Base-by-base conservation (phyloP, 345 rosid species). In the Murraya paniculata region DNA sequence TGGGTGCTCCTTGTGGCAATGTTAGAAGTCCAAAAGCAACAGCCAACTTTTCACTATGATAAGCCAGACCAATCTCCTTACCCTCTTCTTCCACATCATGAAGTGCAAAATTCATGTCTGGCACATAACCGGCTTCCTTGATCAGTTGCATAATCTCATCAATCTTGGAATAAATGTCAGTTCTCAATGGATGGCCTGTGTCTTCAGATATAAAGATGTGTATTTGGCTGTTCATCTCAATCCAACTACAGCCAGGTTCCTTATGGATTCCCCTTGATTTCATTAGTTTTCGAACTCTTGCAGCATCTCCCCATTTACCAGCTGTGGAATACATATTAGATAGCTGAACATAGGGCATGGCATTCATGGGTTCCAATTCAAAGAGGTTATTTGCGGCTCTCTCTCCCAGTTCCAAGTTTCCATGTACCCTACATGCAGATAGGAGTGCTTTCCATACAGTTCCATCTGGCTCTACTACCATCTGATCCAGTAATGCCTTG, bases 221-320 rank as follows among this genome's bases (percentile, higher is more conserved):
- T 7, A 91, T 86, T 71, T 69, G 84, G 77, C 97, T 85, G 83
- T 83, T 91, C 64, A 58, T 78, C 84, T 90, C 92, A 38, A 88
- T 83, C 98, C 99, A 95, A 86, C 97, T 93, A 78, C 81, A 87
- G 7, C 98, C 99, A 11, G 99, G 94, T 81, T 92, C 99, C 86
- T 93, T 93, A 35, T 27, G 86, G 36, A 95, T 84, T 64, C 91
- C 91, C 33, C 80, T 86, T 31, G 90, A 86, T 83, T 90, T 92
- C 98, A 95, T 92, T 78, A 83, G n/a, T 66, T 81, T 88, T 82
- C 98, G 85, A 68, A 89, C 60, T 72, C 79, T 87, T 10, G 96
- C 97, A 64, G 97, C 96, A 53, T 90, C 93, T 41, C 89, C 94
- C 91, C 89, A 89, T 82, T 88, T 89, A 61, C 94, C 88, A 3